phyloP scores from a whole-genome alignment of 1,284 basidiomycete species.

The Mycosarcoma mackinlayi region DNA sequence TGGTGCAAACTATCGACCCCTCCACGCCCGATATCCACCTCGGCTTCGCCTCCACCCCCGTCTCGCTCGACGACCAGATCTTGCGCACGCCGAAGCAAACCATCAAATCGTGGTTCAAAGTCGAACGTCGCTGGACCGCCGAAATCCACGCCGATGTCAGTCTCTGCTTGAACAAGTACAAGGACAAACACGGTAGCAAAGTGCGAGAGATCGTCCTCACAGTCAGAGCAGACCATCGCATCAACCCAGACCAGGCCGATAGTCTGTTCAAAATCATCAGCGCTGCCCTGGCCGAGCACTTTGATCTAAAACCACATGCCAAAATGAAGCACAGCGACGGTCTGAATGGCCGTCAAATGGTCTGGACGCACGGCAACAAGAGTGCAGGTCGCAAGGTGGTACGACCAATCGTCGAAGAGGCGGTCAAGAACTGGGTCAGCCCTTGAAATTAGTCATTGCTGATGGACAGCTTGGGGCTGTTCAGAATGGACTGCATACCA shows the following conservation, averaged over 20 bases:
- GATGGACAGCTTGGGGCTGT: too few relatives aligned
- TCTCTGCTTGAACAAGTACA: conserved; percentile 56
- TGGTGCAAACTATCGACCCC: conserved; percentile 55
- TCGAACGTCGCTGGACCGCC: conserved; percentile 55
- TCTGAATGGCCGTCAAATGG: conserved; percentile 35
- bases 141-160: conserved; percentile 57
- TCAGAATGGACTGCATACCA: background rate
- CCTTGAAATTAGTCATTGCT: conserved; percentile 11
- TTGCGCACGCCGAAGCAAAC: conserved; percentile 50
- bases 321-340: conserved; percentile 10
- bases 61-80: conserved; percentile 66
- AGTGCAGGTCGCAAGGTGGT: conserved; percentile 57
- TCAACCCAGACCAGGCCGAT: conserved; percentile 47
- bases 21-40: conserved; percentile 62
- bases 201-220: conserved; percentile 53
- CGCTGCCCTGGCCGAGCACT: conserved; percentile 23
- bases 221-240: conserved; percentile 43
- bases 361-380: conserved; percentile 40
- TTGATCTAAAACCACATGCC: conserved; percentile 22
- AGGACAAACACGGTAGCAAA: conserved; percentile 28
- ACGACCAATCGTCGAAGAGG: conserved; percentile 58
- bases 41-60: conserved; percentile 68
- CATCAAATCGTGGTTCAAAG: conserved; percentile 62
- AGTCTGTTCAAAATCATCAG: conserved; percentile 45
- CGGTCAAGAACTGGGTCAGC: conserved; percentile 47